A percentile compares a stretch with the other conserved stretches of the same genome.
phyloP scores from a whole-genome alignment of 1,284 basidiomycete genomes.

The Tylopilus sp. region DNA sequence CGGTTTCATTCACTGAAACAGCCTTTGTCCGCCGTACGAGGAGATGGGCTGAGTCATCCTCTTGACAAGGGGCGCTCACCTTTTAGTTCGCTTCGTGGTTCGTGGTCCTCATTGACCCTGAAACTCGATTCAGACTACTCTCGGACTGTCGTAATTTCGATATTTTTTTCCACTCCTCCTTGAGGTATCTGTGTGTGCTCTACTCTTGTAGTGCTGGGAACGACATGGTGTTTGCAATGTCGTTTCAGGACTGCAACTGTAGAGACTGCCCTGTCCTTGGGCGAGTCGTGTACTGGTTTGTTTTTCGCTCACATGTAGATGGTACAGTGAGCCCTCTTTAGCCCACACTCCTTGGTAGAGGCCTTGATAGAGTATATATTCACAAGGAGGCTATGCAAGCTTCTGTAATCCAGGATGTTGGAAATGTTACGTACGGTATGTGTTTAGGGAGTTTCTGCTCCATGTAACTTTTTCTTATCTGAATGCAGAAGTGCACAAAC shows the following conservation, averaged over 20 bases:
- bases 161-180: conserved; percentile 8
- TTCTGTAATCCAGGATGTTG: too few species aligned
- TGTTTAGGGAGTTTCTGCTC: too few species aligned
- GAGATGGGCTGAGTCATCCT: conserved; percentile 9
- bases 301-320: not conserved
- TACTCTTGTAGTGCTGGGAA: conserved; percentile 4
- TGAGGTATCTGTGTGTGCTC: conserved; percentile 6
- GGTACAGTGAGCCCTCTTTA: too few species aligned
- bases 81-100: conserved; percentile 55
- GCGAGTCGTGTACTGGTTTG: not conserved
- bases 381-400: too few species aligned
- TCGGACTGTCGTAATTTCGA: conserved; percentile 38
- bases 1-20: not conserved
- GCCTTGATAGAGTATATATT: too few species aligned
- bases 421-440: too few species aligned
- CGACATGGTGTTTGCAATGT: not conserved
- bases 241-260: not conserved
- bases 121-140: conserved; percentile 61
- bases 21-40: conserved; percentile 20
- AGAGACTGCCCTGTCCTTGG: not conserved
- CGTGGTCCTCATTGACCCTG: conserved; percentile 31
- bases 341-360: too few species aligned
- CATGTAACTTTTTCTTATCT: too few species aligned
- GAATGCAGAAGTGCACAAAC: too few species aligned
- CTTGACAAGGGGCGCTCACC: conserved; percentile 18